These are phyloP conservation scores for Sordariomycetes sp. DNA, from an alignment of 2,329 filamentous ascomycete genomes.

Conservation along the genomic window DNA sequence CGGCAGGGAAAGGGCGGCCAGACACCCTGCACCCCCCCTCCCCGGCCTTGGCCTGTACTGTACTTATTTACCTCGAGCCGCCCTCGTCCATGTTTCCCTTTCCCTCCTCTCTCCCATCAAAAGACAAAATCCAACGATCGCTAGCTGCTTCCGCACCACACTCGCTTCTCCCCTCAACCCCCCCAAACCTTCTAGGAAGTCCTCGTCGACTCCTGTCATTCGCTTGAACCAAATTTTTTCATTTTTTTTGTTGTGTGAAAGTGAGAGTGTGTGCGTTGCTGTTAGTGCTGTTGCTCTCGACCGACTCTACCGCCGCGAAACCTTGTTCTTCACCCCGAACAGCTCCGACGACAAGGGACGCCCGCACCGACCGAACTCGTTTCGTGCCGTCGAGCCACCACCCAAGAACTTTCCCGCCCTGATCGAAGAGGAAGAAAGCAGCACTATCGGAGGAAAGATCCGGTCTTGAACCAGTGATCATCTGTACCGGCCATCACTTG, in stretches of 20 bases:
- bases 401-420: not conserved
- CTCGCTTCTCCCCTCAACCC: slow-evolving; percentile 33
- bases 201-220: slow-evolving; percentile 68
- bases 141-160: slow-evolving; percentile 18
- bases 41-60: not conserved
- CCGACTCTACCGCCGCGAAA: not conserved
- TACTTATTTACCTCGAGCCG: slow-evolving; percentile 2
- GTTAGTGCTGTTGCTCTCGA: not conserved
- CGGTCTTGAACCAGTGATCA: not conserved
- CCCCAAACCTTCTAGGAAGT: slow-evolving; percentile 44
- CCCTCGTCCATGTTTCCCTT: slow-evolving; percentile 12
- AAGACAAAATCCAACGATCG: slow-evolving; percentile 4
- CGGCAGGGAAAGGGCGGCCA: not conserved
- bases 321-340: not conserved
- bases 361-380: not conserved
- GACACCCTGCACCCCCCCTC: not conserved
- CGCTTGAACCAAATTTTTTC: slow-evolving; percentile 36
- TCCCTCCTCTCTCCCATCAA: slow-evolving; percentile 8
- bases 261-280: slow-evolving; percentile 3
- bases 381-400: not conserved
- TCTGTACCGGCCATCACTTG: not conserved
- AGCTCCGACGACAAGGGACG: not conserved
- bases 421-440: not conserved
- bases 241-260: slow-evolving; percentile 4
- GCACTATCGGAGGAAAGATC: not conserved